Percentiles rank a stretch among this genome's conserved stretches.
Evolutionary conservation across 140 eudicot species (phyloP).

Genomic region (Flaveria floridana): DNA sequence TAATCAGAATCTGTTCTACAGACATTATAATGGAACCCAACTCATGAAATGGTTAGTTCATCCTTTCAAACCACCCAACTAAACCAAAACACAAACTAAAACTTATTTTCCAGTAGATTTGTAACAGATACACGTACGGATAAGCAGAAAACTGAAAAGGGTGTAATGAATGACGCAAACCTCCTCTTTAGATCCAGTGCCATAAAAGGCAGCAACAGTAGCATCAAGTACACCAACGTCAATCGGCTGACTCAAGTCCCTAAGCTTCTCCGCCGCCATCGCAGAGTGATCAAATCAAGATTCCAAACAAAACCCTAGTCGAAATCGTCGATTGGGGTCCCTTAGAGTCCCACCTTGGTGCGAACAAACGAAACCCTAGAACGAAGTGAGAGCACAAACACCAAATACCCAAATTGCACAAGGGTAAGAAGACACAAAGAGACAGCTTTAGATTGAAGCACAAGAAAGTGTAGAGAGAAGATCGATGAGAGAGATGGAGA

Average conservation of each 20-base stretch:
- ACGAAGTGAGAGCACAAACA: neutral
- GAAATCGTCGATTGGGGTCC: neutral
- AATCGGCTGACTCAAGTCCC: conserved; percentile 87
- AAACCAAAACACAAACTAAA: neutral
- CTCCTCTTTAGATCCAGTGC: conserved; percentile 99
- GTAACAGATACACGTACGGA: neutral
- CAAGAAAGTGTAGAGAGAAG: conserved; percentile 27
- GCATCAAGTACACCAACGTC: conserved; percentile 89
- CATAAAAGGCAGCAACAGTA: conserved; percentile 92
- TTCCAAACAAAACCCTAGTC: conserved; percentile 28
- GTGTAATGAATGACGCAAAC: conserved; percentile 35
- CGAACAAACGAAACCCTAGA: conserved; percentile 43
- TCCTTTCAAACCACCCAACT: neutral
- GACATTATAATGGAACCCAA: neutral
- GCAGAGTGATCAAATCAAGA: conserved; percentile 21
- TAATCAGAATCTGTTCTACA: neutral
- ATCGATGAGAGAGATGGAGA: conserved; percentile 20
- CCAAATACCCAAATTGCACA: conserved; percentile 11
- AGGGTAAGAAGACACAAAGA: conserved; percentile 25
- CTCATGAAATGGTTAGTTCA: too few relatives aligned
- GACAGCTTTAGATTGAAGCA: conserved; percentile 84
- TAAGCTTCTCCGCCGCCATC: conserved; percentile 97
- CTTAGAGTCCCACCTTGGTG: neutral
- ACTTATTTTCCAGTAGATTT: neutral
- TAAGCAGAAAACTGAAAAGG: neutral